A percentile compares a stretch with the other conserved stretches of the same genome.
Conservation (phyloP, 2,329 filamentous ascomycete species). For the Endoconidiophora laricicola region DNA sequence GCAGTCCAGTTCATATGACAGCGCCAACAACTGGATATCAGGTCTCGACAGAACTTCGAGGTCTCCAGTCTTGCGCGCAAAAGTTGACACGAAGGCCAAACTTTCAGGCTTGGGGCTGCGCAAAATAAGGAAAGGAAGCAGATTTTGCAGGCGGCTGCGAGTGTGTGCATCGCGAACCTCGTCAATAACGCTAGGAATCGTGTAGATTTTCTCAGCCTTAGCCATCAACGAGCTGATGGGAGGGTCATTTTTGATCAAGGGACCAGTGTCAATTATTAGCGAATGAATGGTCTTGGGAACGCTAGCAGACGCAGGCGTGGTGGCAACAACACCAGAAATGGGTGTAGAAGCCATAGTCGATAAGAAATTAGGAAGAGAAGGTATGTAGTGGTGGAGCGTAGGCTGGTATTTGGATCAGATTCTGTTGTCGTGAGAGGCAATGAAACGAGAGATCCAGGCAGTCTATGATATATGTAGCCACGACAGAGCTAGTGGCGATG, state of each 20-base stretch:
- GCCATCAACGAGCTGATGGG: conserved; percentile 65
- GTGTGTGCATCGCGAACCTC: conserved; percentile 82
- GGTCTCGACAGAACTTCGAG: conserved; percentile 71
- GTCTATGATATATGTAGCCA: too few relatives aligned
- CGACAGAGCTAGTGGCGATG: too few relatives aligned
- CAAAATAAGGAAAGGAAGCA: conserved; percentile 71
- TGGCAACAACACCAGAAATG: neutral
- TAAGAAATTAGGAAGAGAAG: neutral
- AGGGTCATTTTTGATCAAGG: conserved; percentile 85
- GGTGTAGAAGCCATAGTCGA: conserved; percentile 7
- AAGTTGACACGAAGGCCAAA: conserved; percentile 63
- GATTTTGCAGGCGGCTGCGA: conserved; percentile 63
- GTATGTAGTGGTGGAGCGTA: too few relatives aligned
- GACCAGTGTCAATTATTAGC: conserved; percentile 78
- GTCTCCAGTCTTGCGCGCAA: conserved; percentile 81
- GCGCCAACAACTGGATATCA: conserved; percentile 75
- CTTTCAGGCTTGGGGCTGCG: conserved; percentile 60
- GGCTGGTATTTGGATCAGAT: neutral
- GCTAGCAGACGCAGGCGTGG: conserved; percentile 12
- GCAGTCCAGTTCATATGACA: conserved; percentile 88
- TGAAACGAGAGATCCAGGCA: too few relatives aligned
- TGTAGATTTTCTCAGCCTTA: conserved; percentile 62
- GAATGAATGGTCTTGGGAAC: conserved; percentile 55
- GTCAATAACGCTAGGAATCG: conserved; percentile 66
- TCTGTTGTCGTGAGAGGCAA: neutral